Conservation (phyloP, 179 eudicot species). For the Spergularia azorica region DNA sequence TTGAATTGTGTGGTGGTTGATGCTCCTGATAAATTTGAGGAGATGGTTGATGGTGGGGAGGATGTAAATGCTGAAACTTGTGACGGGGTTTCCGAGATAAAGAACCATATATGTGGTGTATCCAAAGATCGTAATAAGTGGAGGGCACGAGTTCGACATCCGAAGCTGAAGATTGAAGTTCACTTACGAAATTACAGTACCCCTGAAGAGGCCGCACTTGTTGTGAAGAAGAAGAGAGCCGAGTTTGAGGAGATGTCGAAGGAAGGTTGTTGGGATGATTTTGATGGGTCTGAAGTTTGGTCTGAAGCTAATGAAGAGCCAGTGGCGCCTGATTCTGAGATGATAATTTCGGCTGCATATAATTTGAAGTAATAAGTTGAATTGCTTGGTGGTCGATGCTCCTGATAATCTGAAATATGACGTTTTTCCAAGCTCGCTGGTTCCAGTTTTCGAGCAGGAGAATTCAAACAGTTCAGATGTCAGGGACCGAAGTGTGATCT, state of each 20-base stretch:
- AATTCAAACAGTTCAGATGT: background rate
- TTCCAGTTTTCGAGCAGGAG: constrained; percentile 8
- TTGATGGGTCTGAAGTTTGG: background rate
- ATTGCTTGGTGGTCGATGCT: background rate
- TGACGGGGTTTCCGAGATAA: background rate
- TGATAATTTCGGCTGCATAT: no score
- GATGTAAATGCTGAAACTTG: background rate
- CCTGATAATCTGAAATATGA: constrained; percentile 1
- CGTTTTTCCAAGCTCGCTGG: constrained; percentile 3
- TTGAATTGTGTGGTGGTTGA: background rate
- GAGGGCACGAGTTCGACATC: background rate
- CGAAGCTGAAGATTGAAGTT: background rate
- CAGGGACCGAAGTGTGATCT: constrained; percentile 1
- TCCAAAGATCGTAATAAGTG: background rate
- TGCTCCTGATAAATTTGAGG: background rate
- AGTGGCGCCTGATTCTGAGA: background rate
- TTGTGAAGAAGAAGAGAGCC: background rate
- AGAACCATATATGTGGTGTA: background rate
- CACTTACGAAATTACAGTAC: background rate
- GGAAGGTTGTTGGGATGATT: background rate
- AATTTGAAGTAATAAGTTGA: background rate
- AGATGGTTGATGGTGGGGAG: background rate
- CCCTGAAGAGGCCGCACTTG: constrained; percentile 20
- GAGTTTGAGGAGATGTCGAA: background rate
- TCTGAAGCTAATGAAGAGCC: background rate